A percentile compares a stretch with the other conserved stretches of the same genome.
Conservation (phyloP, 2,329 filamentous ascomycete genomes). For the Zymoseptoria ardabiliae region DNA sequence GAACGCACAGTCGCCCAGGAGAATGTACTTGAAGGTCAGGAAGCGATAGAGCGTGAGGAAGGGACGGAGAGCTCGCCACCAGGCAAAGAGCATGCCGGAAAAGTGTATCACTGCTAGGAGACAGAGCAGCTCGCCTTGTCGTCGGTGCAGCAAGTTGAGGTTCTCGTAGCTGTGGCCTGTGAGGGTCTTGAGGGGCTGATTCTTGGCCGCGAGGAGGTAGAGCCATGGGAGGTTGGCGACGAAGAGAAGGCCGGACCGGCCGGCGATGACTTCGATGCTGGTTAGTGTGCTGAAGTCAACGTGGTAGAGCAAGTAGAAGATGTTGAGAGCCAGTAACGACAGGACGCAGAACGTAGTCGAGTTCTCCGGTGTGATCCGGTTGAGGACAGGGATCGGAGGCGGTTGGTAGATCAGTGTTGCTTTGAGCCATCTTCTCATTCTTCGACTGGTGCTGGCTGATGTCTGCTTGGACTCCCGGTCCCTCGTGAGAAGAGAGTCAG, state of each 20-base stretch:
- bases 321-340: slow-evolving; percentile 46
- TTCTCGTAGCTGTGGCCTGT: slow-evolving; percentile 60
- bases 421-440: background rate
- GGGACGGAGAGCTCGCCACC: slow-evolving; percentile 43
- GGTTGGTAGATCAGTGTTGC: slow-evolving; percentile 51
- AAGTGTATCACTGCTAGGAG: slow-evolving; percentile 52
- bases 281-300: slow-evolving; percentile 36
- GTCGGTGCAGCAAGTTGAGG: slow-evolving; percentile 58
- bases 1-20: slow-evolving; percentile 50
- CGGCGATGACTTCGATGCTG: slow-evolving; percentile 45
- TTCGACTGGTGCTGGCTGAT: background rate
- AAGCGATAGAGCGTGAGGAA: slow-evolving; percentile 43
- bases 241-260: slow-evolving; percentile 50
- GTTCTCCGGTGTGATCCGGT: slow-evolving; percentile 52
- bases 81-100: slow-evolving; percentile 47
- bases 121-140: slow-evolving; percentile 56
- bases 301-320: slow-evolving; percentile 52
- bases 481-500: background rate
- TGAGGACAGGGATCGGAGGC: slow-evolving; percentile 48
- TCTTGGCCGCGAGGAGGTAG: slow-evolving; percentile 60
- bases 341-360: slow-evolving; percentile 47
- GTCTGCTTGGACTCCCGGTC: background rate
- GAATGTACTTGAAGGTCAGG: slow-evolving; percentile 45
- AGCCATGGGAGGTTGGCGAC: slow-evolving; percentile 47
- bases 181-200: slow-evolving; percentile 53